Base-by-base conservation (phyloP, 2,329 filamentous ascomycete species). In the Neofusicoccum sp. region DNA sequence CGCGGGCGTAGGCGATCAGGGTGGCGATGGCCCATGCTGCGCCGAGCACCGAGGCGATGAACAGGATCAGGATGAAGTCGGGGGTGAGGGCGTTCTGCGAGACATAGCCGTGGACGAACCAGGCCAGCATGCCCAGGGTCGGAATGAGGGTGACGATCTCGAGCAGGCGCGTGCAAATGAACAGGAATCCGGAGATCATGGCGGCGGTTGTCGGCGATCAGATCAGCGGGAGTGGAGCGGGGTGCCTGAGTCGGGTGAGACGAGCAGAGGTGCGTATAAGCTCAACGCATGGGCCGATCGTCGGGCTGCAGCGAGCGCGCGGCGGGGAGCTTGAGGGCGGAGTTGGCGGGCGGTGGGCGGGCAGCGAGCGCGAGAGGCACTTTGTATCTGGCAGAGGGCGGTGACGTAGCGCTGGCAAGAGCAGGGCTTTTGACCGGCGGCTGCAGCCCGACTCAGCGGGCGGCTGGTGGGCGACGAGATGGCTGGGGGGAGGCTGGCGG, bases 101-200 rank as follows among this genome's bases (percentile, higher is more conserved):
- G 64, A 84, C 77, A 75, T 81, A 87, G 69, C 79, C 79, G 68
- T 86, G 70, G 68, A 88, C 84, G 72, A 88, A 87, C 73, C 81
- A 87, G 65, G 83, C 80, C 63, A 86, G 75, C 80, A 88, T 87
- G 71, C 85, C 85, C 70, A 87, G 78, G 62, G 83, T 81, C 33
- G 85, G 85, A 63, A 87, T 84, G 66, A 87, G 74, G 45, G 84
- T 86, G 74, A 84, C 68, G 74, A 88, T 82, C 72, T 88, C 78
- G 70, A 82, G 77, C 70, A 86, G 68, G 62, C 85, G 82, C 79
- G 83, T 86, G 71, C 82, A 82, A 73, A 83, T 79, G 78, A 87
- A 88, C 67, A 86, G 81, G 49, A 87, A 68, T 62, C 84, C 83
- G 63, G 78, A 78, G 68, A 82, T 43, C 51, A 56, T 56, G 51